Base-by-base conservation (phyloP, 2,329 filamentous ascomycete species). In the Aspergillus flavus region DNA sequence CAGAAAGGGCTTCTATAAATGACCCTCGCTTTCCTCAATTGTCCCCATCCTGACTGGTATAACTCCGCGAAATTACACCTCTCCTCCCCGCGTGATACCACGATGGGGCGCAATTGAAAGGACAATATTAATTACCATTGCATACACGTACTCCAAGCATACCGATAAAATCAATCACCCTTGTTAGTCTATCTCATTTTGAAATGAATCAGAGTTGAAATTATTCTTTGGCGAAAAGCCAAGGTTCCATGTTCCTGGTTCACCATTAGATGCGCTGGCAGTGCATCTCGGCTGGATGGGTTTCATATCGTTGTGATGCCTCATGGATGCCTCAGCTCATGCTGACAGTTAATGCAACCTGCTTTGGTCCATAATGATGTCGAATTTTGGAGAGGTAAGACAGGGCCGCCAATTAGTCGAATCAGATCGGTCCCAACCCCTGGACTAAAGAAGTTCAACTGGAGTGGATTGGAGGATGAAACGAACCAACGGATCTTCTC, bases 401-500 rank as follows among this genome's bases (percentile, higher is more conserved):
- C 16, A 16, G 28, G 28, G 6, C 46, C 23, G 26, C 46, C 3
- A 19, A 26, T 28, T 48, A 14, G 45, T 28, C 48, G 50, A 46
- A 55, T 55, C 16, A 54, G 21, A 55, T 55, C 23, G 28, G 21
- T 32, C 21, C 43, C 19, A 56, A 26, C 36, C 50, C 50, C 58
- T 50, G 54, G 52, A 56, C 48, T 52, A 52, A 52, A 30, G 30
- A 39, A 34, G 7, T 45, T 43, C 19, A 32, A 23, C 32, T 9
- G 16, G 9, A 10, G 23, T 43, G 34, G 34, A 36, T 36, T 41
- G 16, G 39, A 56, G 30, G 32, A 23, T 58, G 62, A 56, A 43
- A 64, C 59, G 50, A 63, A 58, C 60, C 61, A 45, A 23, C 32
- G 53, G 60, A 21, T 32, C 36, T 58, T 60, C 57, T 43, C 61